Evolutionary conservation across 1,284 basidiomycete genomes (phyloP).

Genomic region (Heterobasidion irregulare): DNA sequence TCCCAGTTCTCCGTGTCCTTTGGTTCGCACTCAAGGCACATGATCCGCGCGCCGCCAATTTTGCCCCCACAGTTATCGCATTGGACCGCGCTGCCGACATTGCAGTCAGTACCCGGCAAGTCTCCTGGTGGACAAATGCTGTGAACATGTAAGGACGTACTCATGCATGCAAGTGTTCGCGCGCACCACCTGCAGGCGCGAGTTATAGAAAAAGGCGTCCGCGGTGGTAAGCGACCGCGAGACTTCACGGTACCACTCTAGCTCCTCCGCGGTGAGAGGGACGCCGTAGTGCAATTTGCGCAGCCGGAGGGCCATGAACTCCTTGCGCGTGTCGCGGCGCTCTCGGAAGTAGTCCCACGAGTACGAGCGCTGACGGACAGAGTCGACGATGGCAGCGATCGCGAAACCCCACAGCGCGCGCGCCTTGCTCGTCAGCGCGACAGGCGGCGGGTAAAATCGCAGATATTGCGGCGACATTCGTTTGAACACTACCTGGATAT

Average conservation of each 20-base stretch:
- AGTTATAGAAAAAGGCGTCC: conserved; percentile 6
- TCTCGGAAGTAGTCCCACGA: conserved; percentile 8
- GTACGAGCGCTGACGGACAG: conserved; percentile 3
- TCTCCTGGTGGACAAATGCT: background rate
- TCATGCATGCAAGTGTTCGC: background rate
- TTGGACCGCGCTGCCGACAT: background rate
- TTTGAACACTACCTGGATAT: conserved; percentile 6
- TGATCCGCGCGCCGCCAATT: conserved; percentile 6
- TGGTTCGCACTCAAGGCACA: conserved; percentile 9
- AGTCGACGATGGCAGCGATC: background rate
- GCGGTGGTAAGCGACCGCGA: background rate
- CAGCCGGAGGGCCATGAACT: conserved; percentile 2
- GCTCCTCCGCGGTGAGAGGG: background rate
- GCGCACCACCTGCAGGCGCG: background rate
- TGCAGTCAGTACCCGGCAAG: too few species aligned
- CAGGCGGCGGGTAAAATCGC: conserved; percentile 1
- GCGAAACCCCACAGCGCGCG: conserved; percentile 9
- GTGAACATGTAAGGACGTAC: background rate
- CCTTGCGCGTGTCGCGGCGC: conserved; percentile 5
- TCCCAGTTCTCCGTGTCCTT: background rate
- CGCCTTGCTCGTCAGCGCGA: background rate
- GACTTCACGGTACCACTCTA: background rate
- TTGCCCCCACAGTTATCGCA: conserved; percentile 5
- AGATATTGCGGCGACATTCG: conserved; percentile 11
- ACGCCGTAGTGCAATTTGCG: background rate